Conservation (phyloP, 2,329 filamentous ascomycete genomes). For the Zymoseptoria tritici region DNA sequence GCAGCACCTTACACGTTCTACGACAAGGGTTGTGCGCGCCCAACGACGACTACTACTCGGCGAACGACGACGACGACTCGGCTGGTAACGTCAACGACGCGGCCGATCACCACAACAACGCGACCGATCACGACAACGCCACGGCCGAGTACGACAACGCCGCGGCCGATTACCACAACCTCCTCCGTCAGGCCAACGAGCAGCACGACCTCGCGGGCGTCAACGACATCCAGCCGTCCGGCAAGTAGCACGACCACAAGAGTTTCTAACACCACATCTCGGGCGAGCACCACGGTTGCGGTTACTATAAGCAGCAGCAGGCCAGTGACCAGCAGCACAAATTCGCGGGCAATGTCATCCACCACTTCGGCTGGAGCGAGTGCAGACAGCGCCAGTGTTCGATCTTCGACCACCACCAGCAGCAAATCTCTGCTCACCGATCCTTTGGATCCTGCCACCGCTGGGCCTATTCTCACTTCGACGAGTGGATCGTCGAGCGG, state of each 20-base stretch:
- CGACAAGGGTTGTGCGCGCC: neutral
- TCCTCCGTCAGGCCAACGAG: neutral
- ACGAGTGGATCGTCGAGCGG: too few relatives aligned
- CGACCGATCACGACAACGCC: too few relatives aligned
- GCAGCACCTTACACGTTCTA: neutral
- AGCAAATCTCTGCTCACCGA: neutral
- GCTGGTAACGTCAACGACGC: neutral
- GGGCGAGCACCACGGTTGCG: neutral
- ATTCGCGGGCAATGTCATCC: neutral
- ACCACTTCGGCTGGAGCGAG: neutral
- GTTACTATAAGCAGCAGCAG: neutral
- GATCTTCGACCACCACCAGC: neutral
- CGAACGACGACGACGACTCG: neutral
- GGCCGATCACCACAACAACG: neutral
- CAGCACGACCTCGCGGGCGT: neutral
- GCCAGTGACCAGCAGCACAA: neutral
- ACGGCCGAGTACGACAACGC: neutral
- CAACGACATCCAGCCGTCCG: neutral
- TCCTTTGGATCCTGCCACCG: neutral
- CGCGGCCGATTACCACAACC: neutral
- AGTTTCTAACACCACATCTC: neutral
- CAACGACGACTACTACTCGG: neutral
- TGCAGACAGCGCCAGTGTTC: neutral
- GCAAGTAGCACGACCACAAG: neutral
- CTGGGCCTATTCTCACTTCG: neutral